Evolutionary conservation across 2,329 filamentous ascomycete species (phyloP).

Genomic region (Colletotrichum gigasporum): DNA sequence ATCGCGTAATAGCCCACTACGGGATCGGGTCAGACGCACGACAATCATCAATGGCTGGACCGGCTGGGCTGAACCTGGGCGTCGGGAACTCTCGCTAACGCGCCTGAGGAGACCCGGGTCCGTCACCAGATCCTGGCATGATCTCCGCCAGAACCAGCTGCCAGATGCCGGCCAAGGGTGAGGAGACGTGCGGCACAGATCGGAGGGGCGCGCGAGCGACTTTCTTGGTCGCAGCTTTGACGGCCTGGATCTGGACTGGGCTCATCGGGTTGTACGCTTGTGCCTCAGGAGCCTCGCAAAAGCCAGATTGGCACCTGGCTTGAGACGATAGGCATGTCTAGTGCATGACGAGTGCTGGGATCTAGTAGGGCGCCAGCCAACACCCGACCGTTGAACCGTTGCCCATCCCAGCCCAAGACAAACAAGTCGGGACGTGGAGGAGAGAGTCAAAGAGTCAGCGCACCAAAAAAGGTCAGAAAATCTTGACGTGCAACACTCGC

Average conservation of each 20-base stretch:
- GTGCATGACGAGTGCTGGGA: not conserved
- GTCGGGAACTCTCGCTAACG: slow-evolving; percentile 30
- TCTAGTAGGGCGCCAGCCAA: not conserved
- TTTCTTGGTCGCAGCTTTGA: not conserved
- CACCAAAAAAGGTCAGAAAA: not conserved
- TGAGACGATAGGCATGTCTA: not conserved
- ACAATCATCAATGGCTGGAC: not conserved
- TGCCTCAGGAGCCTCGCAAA: not conserved
- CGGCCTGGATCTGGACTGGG: not conserved
- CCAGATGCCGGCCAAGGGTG: slow-evolving; percentile 26
- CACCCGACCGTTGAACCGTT: not conserved
- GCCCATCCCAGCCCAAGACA: not conserved
- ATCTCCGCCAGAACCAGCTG: slow-evolving; percentile 26
- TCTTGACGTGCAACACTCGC: not conserved
- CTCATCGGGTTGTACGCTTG: not conserved
- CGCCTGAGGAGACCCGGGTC: slow-evolving; percentile 22
- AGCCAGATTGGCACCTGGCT: not conserved
- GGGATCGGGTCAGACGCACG: not conserved
- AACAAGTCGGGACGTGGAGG: not conserved
- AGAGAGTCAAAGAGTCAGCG: not conserved
- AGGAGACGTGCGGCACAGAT: slow-evolving; percentile 24
- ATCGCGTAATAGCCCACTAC: not conserved
- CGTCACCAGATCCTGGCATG: slow-evolving; percentile 31
- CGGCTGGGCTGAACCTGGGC: slow-evolving; percentile 28
- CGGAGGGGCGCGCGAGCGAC: slow-evolving; percentile 6